Base-by-base conservation (phyloP, 1,139 yeast genomes). In the Geotrichum carabidarum region DNA sequence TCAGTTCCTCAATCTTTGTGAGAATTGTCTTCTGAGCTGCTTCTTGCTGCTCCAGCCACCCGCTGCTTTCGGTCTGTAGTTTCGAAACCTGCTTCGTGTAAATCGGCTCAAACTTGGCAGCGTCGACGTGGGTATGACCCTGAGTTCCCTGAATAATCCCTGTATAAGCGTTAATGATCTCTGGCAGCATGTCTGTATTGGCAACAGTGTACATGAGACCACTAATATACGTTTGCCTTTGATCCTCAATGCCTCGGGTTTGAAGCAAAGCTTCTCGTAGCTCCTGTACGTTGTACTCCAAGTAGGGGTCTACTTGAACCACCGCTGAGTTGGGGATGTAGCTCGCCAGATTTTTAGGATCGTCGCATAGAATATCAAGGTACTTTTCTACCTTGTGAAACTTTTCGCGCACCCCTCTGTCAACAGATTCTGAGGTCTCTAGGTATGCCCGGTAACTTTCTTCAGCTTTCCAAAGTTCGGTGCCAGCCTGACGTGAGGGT, bases 361-460 rank as follows among this genome's bases (percentile, higher is more conserved):
- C 74, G 1, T 76, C 76, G 32, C 75, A 71, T 55, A 81, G 74
- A 0, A 82, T 65, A 17, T 71, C 71, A 38, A 86, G 62, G 15
- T 68, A 66, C 0, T 75, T 74, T 56, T 71, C 74, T 45, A 83
- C 71, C 9, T 75, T 75, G 1, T 65, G 60, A 57, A 78, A 78
- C 57, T 79, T 79, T 7, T 68, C 65, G 9, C 70, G 63, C 0
- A 86, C 78, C 2, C 74, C 66, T 2, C 68, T 69, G 66, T 90
- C 96, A 2, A 95, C 87, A 2, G 71, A 65, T 36, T 73, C 71
- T 0, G 95, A 95, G 59, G 82, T 82, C 1, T 64, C 63, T 17
- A 86, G 66, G 63, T 84, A 86, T 4, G 67, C 68, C 38, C 72
- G 72, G 68, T 83, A 72, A 34, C 75, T 76, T 4, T 67, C 64